phyloP scores from a whole-genome alignment of 2,329 filamentous ascomycete species.

The Penicillium psychrosexuale region DNA sequence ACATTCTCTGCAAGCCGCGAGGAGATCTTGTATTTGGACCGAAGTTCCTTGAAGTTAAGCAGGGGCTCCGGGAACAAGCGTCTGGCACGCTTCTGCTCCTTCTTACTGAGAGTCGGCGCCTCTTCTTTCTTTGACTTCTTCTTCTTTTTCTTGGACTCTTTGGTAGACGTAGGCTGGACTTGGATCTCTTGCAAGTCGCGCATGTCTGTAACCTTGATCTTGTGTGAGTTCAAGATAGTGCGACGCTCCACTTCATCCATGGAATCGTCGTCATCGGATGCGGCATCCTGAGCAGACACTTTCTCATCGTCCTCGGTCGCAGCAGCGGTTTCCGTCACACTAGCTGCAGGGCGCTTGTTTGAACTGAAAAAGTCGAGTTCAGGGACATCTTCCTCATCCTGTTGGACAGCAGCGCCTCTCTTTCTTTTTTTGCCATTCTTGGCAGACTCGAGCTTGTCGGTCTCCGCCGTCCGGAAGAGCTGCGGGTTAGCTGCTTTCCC shows the following conservation, averaged over 20 bases:
- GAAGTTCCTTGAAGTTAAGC: conserved; percentile 70
- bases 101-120: conserved; percentile 41
- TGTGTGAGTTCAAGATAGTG: conserved; percentile 71
- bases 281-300: conserved; percentile 21
- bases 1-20: conserved; percentile 74
- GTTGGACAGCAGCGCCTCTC: conserved; percentile 24
- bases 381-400: conserved; percentile 25
- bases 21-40: conserved; percentile 69
- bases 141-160: conserved; percentile 51
- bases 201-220: conserved; percentile 80
- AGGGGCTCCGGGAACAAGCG: conserved; percentile 77
- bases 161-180: conserved; percentile 21
- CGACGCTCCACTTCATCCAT: conserved; percentile 70
- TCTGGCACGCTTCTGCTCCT: conserved; percentile 50
- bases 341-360: conserved; percentile 25
- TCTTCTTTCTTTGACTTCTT: conserved; percentile 53
- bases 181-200: conserved; percentile 47
- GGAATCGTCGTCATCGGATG: conserved; percentile 24
- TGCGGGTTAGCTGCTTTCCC: conserved; percentile 41
- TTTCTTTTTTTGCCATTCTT: conserved; percentile 39
- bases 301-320: conserved; percentile 17
- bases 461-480: conserved; percentile 34
- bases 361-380: conserved; percentile 40
- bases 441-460: conserved; percentile 29
- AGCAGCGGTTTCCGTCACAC: conserved; percentile 13